Percentiles rank a stretch among this genome's conserved stretches.
Conservation (phyloP, 768 basidiomycete species). For the Hericium alpestre region DNA sequence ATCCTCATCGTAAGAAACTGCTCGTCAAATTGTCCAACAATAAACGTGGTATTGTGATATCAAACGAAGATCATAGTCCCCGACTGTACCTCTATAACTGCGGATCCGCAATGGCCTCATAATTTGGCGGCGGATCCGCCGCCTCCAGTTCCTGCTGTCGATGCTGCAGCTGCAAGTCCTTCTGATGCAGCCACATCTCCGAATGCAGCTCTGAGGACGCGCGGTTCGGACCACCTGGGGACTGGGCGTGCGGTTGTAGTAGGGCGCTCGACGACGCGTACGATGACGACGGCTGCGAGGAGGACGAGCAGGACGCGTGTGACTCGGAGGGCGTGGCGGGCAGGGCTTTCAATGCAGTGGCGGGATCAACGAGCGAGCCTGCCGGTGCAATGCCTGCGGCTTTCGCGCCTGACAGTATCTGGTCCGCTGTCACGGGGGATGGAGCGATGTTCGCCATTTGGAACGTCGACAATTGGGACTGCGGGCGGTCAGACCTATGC, state of each 20-base stretch:
- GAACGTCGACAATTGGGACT: too few relatives aligned
- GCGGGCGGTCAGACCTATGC: too few relatives aligned
- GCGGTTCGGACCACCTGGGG: conserved; percentile 1
- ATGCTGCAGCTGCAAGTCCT: conserved; percentile 30
- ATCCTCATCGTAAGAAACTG: too few relatives aligned
- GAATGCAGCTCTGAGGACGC: conserved; percentile 10
- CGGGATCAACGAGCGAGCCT: not conserved
- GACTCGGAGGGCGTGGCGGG: not conserved
- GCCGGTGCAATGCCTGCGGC: not conserved
- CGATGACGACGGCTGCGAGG: not conserved
- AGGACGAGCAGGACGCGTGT: not conserved
- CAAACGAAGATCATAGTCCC: not conserved
- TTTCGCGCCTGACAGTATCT: not conserved
- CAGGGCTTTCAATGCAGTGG: not conserved
- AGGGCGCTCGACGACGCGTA: not conserved
- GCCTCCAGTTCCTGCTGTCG: conserved; percentile 12
- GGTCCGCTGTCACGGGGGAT: not conserved
- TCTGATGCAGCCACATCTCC: conserved; percentile 35
- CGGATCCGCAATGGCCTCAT: not conserved
- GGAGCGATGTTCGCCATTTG: too few relatives aligned
- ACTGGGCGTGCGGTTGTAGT: not conserved
- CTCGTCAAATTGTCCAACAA: not conserved
- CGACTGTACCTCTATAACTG: too few relatives aligned
- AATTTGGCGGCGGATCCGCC: not conserved
- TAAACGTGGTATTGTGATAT: not conserved